Conservation (phyloP, 2,329 filamentous ascomycete species). For the Coniochaeta sp. region DNA sequence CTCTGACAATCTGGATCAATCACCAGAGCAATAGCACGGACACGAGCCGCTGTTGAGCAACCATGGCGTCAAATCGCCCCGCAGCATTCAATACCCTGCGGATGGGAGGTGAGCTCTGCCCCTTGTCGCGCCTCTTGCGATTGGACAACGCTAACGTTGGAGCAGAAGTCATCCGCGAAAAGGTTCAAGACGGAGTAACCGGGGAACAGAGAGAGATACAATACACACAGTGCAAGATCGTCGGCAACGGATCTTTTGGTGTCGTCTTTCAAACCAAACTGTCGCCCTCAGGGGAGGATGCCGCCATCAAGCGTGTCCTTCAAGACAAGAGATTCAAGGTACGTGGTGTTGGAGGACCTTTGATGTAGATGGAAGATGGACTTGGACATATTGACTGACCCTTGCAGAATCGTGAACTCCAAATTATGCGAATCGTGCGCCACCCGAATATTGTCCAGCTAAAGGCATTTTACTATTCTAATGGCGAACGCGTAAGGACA, state of each 20-base stretch:
- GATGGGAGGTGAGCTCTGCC: conserved; percentile 80
- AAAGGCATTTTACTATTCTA: conserved; percentile 99
- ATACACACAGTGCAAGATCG: conserved; percentile 99
- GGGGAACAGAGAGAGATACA: conserved; percentile 95
- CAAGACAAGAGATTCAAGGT: conserved; percentile 99
- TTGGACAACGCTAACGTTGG: conserved; percentile 4
- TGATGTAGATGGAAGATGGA: not conserved
- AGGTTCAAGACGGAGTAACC: conserved; percentile 96
- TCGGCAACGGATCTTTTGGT: conserved; percentile 97
- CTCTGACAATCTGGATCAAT: conserved; percentile 1
- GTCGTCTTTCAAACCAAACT: conserved; percentile 99
- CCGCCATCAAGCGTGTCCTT: conserved; percentile 96
- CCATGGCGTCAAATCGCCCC: conserved; percentile 86
- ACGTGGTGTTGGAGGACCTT: conserved; percentile 7
- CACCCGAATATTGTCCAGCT: conserved; percentile 98
- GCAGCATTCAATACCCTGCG: conserved; percentile 80
- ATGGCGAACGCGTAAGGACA: conserved; percentile 79
- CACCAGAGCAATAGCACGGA: conserved; percentile 16
- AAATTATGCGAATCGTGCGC: conserved; percentile 99
- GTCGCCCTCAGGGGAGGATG: conserved; percentile 94
- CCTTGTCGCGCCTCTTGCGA: not conserved
- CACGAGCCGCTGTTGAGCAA: conserved; percentile 13
- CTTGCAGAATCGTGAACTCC: conserved; percentile 86
- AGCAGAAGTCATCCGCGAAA: conserved; percentile 93
- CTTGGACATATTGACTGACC: not conserved